Evolutionary conservation across 2,329 filamentous ascomycete genomes (phyloP).

Genomic region (Microcera coccophila): DNA sequence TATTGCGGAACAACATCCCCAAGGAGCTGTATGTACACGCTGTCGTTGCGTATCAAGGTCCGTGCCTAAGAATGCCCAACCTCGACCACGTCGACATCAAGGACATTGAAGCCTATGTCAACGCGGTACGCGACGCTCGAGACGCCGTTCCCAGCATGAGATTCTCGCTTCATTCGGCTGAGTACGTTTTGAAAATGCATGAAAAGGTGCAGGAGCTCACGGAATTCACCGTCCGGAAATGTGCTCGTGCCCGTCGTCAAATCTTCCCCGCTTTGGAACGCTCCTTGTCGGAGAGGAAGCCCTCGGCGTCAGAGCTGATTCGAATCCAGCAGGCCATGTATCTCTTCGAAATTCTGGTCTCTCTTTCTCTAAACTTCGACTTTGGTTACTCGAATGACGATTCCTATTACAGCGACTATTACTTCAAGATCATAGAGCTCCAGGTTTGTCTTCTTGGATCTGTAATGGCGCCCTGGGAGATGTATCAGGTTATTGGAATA

Average conservation of each 20-base stretch:
- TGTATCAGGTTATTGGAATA: conserved; percentile 10
- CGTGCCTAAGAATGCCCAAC: background rate
- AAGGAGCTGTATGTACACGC: conserved; percentile 3
- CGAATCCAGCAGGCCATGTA: conserved; percentile 10
- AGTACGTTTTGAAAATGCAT: background rate
- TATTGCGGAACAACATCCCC: conserved; percentile 2
- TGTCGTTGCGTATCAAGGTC: background rate
- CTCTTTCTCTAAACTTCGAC: background rate
- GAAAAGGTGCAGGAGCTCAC: conserved; percentile 2
- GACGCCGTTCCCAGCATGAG: conserved; percentile 7
- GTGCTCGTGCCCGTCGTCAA: conserved; percentile 1
- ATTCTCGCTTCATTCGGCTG: background rate
- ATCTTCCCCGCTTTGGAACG: background rate
- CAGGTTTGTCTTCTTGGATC: conserved; percentile 1
- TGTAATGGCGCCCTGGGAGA: conserved; percentile 13
- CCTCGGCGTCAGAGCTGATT: background rate
- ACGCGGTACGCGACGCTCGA: background rate
- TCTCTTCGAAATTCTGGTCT: conserved; percentile 7
- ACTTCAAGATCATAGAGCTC: background rate
- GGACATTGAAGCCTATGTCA: background rate
- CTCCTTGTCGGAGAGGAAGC: background rate
- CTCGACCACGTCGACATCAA: background rate
- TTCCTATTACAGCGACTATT: background rate
- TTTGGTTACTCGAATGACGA: background rate
- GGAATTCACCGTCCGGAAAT: conserved; percentile 2